A percentile compares a stretch with the other conserved stretches of the same genome.
Conservation (phyloP, 2,329 filamentous ascomycete genomes). For the Aspergillus pseudonomiae region DNA sequence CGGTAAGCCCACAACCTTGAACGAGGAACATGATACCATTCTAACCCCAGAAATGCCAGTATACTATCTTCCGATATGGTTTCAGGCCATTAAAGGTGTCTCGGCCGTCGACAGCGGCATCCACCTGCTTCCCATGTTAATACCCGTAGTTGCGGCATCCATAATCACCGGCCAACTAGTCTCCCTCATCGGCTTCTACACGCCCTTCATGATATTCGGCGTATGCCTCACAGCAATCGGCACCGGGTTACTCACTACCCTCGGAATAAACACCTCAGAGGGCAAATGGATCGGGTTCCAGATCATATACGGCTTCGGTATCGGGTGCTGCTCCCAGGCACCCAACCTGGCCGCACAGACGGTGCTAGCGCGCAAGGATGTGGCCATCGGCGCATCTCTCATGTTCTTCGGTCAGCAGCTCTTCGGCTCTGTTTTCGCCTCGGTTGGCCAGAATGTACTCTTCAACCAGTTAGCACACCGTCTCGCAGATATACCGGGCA, state of each 20-base stretch:
- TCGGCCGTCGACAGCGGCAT: constrained; percentile 49
- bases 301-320: constrained; percentile 37
- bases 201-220: constrained; percentile 38
- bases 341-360: constrained; percentile 39
- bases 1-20: not conserved
- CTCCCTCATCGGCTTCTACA: constrained; percentile 40
- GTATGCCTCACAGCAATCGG: constrained; percentile 41
- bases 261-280: constrained; percentile 34
- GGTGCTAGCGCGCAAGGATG: constrained; percentile 33
- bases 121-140: constrained; percentile 39
- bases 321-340: constrained; percentile 40
- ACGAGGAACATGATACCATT: not conserved
- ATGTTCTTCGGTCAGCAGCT: constrained; percentile 41
- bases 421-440: constrained; percentile 50
- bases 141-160: constrained; percentile 37
- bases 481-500: not conserved
- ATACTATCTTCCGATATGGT: constrained; percentile 50
- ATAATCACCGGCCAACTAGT: constrained; percentile 32
- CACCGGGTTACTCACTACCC: constrained; percentile 45
- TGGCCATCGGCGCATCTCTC: constrained; percentile 38
- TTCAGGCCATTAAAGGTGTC: constrained; percentile 51
- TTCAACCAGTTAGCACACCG: not conserved
- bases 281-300: constrained; percentile 44
- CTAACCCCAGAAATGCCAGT: constrained; percentile 10
- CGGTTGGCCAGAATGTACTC: constrained; percentile 38